Evolutionary conservation across 768 basidiomycete genomes (phyloP), one percentile per base, ranked within the genome.

Genomic region (Auricularia cornea): DNA sequence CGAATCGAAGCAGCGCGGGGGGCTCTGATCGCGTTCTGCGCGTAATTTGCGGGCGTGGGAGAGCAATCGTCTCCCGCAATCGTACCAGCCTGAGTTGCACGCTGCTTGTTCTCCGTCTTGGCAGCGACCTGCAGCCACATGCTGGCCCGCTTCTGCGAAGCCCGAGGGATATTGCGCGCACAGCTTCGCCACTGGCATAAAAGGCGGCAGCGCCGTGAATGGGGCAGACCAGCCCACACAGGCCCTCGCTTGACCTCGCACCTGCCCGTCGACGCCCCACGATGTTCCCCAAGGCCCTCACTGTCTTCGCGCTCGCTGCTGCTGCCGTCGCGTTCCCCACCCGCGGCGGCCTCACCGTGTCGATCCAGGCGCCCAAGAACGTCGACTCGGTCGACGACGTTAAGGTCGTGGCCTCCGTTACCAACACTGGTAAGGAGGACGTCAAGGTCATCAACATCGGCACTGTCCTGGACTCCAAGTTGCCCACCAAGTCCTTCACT

Each of bases 371-470:
- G 28, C 54, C 54, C 28, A 31, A 31, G 28, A 70, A 65, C 59
- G 73, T 80, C 59, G 67, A 60, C 61, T 79, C 80, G 4, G 65
- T 79, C 65, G 70, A 73, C 11, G 76, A 77, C 61, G 72, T 80
- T 67, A 73, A 74, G 64, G 72, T 80, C 68, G 75, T 73, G 29
- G 79, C 79, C 4, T 66, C 76, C 10, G 73, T 81, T 18, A 80
- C 71, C 32, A 80, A 81, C 70, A 72, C 67, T 32, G 78, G 78
- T 28, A 64, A 74, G 33, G 74, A 78, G 62, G 68, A 69, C 56
- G 71, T 79, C 66, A 80, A 76, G 70, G 67, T 80, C 59, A 74
- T 81, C 71, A 79, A 78, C 67, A 80, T 78, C 66, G 77, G 72
- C n/a, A 80, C 80, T 18, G 75, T 81, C 62, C 74, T 80, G 62